Base-by-base conservation (phyloP, 805 yeast species). In the Yamadazyma sp. region DNA sequence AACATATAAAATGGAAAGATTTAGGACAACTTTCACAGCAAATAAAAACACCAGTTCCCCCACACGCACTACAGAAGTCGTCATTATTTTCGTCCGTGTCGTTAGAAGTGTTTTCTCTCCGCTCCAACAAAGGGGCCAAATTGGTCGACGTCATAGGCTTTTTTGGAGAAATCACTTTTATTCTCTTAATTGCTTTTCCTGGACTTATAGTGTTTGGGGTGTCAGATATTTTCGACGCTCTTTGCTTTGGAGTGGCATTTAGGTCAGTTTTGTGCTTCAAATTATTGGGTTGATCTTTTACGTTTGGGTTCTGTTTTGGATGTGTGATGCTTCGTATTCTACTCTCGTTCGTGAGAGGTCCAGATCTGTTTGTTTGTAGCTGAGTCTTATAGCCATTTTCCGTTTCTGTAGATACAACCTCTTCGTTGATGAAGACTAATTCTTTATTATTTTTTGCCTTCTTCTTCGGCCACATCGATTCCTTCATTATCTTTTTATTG, bases 1-100 rank as follows among this genome's bases (percentile, higher is more conserved):
- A 76, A 58, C 99, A 91, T 4, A 85, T 71, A 54, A 93, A 88
- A 56, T 91, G 99, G 61, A 91, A 93, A 2, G 96, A 85, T 50
- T 73, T 74, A 0, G 97, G 96, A 60, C 99, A 91, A 2, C 85
- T 72, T 50, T 91, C 99, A 62, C 99, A 91, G 61, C 98, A 93
- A 16, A 91, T 68, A 50, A 91, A 89, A 18, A 85, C 73, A 9
- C 99, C 99, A 0, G 89, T 70, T 18, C 88, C 86, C 2, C 95
- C 90, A 64, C 99, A 91, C 0, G 93, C 73, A n/a, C 85, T 70
- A 54, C 99, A 91, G 57, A 74, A 90, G 58, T 91, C 99, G 44
- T 90, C 95, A 57, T 91, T 93, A 41, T 61, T 21, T 19, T 42
- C 49, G 9, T 45, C 49, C 3, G 26, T 26, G 7, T 39, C 36